Evolutionary conservation across 2,329 filamentous ascomycete species (phyloP), one percentile per base, ranked within the genome.

Genomic region (Colletotrichum liriopes): DNA sequence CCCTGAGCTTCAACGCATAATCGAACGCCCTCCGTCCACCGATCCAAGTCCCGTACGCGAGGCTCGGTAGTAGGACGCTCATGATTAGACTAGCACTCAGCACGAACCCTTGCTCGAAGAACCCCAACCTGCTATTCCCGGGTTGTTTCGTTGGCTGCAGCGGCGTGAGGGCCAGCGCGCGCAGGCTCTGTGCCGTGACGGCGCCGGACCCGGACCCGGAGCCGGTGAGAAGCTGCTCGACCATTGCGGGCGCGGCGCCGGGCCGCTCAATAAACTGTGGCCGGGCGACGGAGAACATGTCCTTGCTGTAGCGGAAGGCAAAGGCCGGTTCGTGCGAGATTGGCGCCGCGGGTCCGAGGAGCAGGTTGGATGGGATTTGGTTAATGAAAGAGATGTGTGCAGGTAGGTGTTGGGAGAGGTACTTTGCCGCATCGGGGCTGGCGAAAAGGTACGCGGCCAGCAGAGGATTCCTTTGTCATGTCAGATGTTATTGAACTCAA

Each of bases 391-490:
- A 86, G 0, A 85, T 77, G 16, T 86, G 80, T 3, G 88, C 82
- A 11, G 82, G 76, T 45, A 91, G 80, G 77, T 88, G 90, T 74
- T 92, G 88, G 9, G 84, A 82, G 5, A 92, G 82, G 73, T 92
- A 92, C 77, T 92, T 92, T 20, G 85, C 88, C 2, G 86, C 80
- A 1, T 81, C 73, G 0, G 85, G 81, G 29, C 81, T 81, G 12
- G 85, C 85, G 76, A 90, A 92, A 73, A 88, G 81, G 75, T 89
- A 91, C 2, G 85, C 82, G 26, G 87, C 87, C 20, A 75, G 67
- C 12, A 74, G 60, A 75, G 0, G 81, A 67, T 72, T 56, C 75
- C 77, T 65, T 75, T 7, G 74, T 16, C 18, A 26, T 76, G 79
- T 62, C 11, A 62, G 59, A 59, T 60, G 55, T 7, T 35, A 20